Conservation (phyloP, 225 moss, liverwort and hornwort genomes). For the Pseudoscleropodium purum region DNA sequence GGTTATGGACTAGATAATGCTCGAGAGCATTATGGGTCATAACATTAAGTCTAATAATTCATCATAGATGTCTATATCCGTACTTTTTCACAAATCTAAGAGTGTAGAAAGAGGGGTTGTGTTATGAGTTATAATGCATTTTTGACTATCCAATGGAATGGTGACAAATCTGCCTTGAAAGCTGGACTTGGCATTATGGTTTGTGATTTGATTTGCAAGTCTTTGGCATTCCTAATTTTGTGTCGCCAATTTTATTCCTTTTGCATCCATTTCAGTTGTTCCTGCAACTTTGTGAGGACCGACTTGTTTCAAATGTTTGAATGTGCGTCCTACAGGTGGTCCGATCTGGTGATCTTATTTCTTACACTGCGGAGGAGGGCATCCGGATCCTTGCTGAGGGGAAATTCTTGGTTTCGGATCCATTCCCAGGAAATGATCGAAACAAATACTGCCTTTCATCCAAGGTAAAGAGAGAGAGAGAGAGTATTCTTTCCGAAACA, state of each 20-base stretch:
- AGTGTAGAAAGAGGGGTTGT: too few relatives aligned
- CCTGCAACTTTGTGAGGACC: neutral
- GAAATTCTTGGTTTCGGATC: slow-evolving; percentile 79
- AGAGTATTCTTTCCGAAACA: neutral
- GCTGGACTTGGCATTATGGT: too few relatives aligned
- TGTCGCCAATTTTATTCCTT: neutral
- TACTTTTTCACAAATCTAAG: too few relatives aligned
- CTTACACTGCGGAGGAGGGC: slow-evolving; percentile 90
- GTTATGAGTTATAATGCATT: too few relatives aligned
- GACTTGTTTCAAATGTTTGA: neutral
- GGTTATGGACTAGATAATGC: too few relatives aligned
- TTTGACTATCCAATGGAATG: too few relatives aligned
- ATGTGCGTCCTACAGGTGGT: slow-evolving; percentile 45
- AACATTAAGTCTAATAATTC: too few relatives aligned
- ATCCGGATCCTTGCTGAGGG: slow-evolving; percentile 74
- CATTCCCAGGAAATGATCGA: slow-evolving; percentile 94
- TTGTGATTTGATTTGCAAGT: neutral
- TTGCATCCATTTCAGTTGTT: neutral
- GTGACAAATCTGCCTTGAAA: too few relatives aligned
- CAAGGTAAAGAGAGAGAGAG: slow-evolving; percentile 44
- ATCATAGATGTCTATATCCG: too few relatives aligned
- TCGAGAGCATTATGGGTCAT: too few relatives aligned
- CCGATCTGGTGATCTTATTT: slow-evolving; percentile 81
- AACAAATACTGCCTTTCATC: slow-evolving; percentile 94
- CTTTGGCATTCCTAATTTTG: neutral